Evolutionary conservation across 163 green algal species (phyloP), one percentile per base, ranked within the genome.

Genomic region (Volvox carteri): DNA sequence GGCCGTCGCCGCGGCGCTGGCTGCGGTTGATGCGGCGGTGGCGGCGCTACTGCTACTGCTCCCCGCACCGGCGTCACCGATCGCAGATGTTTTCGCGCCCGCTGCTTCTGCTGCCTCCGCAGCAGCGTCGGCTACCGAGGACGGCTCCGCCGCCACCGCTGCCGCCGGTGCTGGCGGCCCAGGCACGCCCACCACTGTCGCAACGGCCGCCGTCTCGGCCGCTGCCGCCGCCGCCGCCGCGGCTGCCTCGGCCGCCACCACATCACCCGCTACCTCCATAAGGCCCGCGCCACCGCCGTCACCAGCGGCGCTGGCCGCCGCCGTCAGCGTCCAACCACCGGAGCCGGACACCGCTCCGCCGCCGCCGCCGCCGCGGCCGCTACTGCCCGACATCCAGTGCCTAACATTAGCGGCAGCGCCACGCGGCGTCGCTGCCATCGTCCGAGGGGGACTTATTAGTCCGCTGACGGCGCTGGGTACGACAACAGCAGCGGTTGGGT

Each of bases 41-140:
- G 62, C 28, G 62, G 62, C 62, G 58, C 19, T 30, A 19, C 58
- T 68, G 58, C 58, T 68, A 5, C n/a, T 42, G 62, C 28, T 6
- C 9, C 62, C 62, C 9, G 18, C 62, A n/a, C n/a, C 30, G 4
- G 62, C 62, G 62, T 28, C 62, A 41, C 18, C 62, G 19, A 23
- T 23, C 56, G 42, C 72, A 12, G 72, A 41, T 39, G 19, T 12
- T 39, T 21, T 42, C 21, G 42, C 72, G n/a, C 46, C 75, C 4
- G 46, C 75, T 30, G 75, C 73, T 39, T 37, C 75, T 37, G 76
- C 76, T 33, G 76, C 76, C 76, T 84, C 76, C 28, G 37, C 76
- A 2, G 76, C 50, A 2, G 76, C 76, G 56, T 60, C 56, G 6
- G 54, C 78, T 19, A 75, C 56, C 37, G 54, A 68, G 0, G 58